Conservation (phyloP, 2,329 filamentous ascomycete genomes). For the Colletotrichum sp. region DNA sequence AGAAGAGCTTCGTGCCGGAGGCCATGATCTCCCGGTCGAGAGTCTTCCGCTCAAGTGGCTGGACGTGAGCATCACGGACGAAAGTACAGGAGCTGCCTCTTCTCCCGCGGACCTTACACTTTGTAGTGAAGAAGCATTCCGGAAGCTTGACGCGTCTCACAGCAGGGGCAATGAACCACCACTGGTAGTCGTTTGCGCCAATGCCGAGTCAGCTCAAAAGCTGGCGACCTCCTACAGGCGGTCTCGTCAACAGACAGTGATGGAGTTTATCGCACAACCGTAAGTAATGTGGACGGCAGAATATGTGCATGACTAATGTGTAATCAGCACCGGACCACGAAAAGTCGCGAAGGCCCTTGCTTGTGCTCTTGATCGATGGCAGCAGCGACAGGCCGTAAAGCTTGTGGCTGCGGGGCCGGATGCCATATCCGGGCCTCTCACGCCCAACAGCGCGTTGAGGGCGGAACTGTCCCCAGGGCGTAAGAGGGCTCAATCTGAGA, state of each 20-base stretch:
- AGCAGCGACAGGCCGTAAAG: neutral
- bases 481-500: constrained; percentile 10
- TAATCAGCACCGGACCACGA: constrained; percentile 15
- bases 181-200: constrained; percentile 22
- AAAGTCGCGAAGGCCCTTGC: constrained; percentile 24
- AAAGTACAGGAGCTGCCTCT: neutral
- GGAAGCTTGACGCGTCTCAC: constrained; percentile 10
- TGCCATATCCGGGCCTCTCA: neutral
- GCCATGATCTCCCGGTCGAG: constrained; percentile 26
- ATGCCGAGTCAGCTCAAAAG: constrained; percentile 22
- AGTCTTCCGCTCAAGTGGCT: constrained; percentile 34
- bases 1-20: constrained; percentile 21
- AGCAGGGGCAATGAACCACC: constrained; percentile 21
- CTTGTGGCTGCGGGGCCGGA: neutral
- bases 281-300: neutral
- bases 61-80: constrained; percentile 29
- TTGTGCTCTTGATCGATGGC: constrained; percentile 19
- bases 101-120: constrained; percentile 27
- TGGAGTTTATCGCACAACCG: constrained; percentile 27
- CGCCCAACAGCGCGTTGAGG: neutral
- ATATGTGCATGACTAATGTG: neutral
- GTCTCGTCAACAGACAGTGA: constrained; percentile 3
- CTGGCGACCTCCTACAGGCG: constrained; percentile 7
- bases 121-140: constrained; percentile 30
- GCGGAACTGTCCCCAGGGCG: neutral